Evolutionary conservation across 2,329 filamentous ascomycete species (phyloP).

Genomic region (Dryadomyces quercivorus): DNA sequence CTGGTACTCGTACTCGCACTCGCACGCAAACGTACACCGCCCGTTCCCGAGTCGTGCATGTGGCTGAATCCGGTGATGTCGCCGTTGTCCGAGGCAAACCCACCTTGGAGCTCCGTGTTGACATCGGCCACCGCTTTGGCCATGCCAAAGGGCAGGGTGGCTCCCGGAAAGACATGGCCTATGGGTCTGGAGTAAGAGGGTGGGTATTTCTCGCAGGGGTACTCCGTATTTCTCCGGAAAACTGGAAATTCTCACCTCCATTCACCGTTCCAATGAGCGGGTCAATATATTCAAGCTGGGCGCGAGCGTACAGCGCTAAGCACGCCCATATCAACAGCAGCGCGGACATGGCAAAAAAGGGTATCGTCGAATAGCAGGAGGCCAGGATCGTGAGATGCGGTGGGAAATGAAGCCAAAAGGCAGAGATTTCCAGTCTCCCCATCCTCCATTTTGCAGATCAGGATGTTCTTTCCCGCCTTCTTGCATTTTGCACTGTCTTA

Average conservation of each 20-base stretch:
- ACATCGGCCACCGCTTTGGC: slow-evolving; percentile 45
- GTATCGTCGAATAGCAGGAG: not conserved
- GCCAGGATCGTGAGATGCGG: too few relatives aligned
- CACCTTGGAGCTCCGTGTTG: slow-evolving; percentile 29
- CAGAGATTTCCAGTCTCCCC: too few relatives aligned
- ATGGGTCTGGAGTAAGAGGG: slow-evolving; percentile 10
- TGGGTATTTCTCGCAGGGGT: too few relatives aligned
- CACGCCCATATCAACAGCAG: not conserved
- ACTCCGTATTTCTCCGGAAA: too few relatives aligned
- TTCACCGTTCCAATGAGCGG: slow-evolving; percentile 38
- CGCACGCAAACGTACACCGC: slow-evolving; percentile 15
- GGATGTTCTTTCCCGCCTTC: too few relatives aligned
- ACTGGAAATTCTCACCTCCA: slow-evolving; percentile 1
- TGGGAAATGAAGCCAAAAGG: too few relatives aligned
- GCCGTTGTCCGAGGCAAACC: slow-evolving; percentile 32
- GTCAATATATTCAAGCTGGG: slow-evolving; percentile 19
- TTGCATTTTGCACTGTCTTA: too few relatives aligned
- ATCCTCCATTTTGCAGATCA: too few relatives aligned
- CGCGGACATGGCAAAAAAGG: not conserved
- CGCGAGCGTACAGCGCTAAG: not conserved
- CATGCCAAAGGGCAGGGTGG: slow-evolving; percentile 41
- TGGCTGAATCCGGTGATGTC: slow-evolving; percentile 38
- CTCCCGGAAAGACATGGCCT: slow-evolving; percentile 46
- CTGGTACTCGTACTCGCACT: too few relatives aligned
- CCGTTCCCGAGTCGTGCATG: slow-evolving; percentile 31